Base-by-base conservation (phyloP, 2,329 filamentous ascomycete genomes). In the Hypoxylon sp. region DNA sequence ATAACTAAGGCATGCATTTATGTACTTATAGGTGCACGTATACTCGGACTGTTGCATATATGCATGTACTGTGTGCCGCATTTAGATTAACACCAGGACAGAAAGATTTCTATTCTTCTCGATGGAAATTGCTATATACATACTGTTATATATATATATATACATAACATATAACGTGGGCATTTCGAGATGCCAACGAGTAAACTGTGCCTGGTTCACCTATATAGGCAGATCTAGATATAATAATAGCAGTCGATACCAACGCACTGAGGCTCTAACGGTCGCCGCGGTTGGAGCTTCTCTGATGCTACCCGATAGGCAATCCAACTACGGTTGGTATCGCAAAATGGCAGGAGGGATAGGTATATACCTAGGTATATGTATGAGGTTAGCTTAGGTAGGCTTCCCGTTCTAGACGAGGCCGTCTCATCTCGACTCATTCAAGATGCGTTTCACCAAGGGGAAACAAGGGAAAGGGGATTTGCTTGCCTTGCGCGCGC, bases 391-490 rank as follows among this genome's bases (percentile, higher is more conserved):
- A n/a, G n/a, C n/a, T n/a, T n/a, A n/a, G n/a, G n/a, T n/a, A n/a
- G n/a, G n/a, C 42, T 52, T 55, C 31, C n/a, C 31, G 23, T 53
- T 62, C 50, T 50, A 59, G 59, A 59, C 17, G 37, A 37, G 58
- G 55, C 35, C 2, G 38, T 51, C 54, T 58, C 54, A 55, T 49
- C 52, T 59, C 48, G 13, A 50, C 29, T 27, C 38, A 42, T 54
- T 27, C 31, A 37, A 24, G 40, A 27, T 37, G 38, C 57, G 60
- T 63, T 63, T 63, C 60, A 60, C 56, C 52, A 63, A 45, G 26
- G 31, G 37, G 23, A 56, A 51, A 15, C n/a, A n/a, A 11, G 3
- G 31, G 31, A 35, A 35, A 15, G 31, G 31, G 37, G 46, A 45
- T 54, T 51, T 3, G n/a, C n/a, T n/a, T n/a, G n/a, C n/a, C n/a